Base-by-base conservation (phyloP, 345 rosid genomes). In the Acer saccharum region DNA sequence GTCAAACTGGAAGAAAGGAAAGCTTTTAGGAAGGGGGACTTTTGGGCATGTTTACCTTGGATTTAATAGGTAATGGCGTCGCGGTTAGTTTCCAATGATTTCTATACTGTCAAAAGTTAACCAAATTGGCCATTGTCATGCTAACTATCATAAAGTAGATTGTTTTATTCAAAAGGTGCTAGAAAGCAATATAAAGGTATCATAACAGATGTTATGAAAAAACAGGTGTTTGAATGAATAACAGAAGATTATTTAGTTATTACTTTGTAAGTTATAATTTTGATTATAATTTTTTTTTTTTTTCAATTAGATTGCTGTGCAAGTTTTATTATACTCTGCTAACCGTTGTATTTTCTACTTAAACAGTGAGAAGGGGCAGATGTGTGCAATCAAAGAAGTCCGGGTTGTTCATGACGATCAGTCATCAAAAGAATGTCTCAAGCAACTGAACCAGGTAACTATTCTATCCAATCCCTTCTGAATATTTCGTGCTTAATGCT, bases 351-450 rank as follows among this genome's bases (percentile, higher is more conserved):
- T 70, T 79, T 44, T 41, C 69, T 35, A 76, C 63, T 79, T 76
- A 70, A 65, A 79, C 82, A 96, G 99, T 84, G 93, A 88, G 78
- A 90, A 89, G 68, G 98, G 99, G 72, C 89, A 91, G 69, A 90
- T 96, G 93, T 96, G 98, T 83, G 99, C 99, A 8, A 93, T 96
- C 79, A 96, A 96, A 83, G 99, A 96, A 90, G 99, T 93, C 74
- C 87, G 72, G 80, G 90, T 92, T 81, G 87, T 90, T 82, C 85
- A 88, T 13, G 99, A 96, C 77, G 98, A 96, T 81, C 90, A 83
- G 83, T 74, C 90, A 27, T 93, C 94, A 44, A 96, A 83, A 85
- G 99, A 96, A 86, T 78, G 94, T 86, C 90, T 91, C 73, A 96
- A 87, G 88, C 99, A 96, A 78, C 85, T 96, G 76, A 93, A 92